A percentile compares a stretch with the other conserved stretches of the same genome.
These are phyloP conservation scores for Blepharisma stoltei DNA, from an alignment of 73 alveolate genomes.

Conservation along the genomic window DNA sequence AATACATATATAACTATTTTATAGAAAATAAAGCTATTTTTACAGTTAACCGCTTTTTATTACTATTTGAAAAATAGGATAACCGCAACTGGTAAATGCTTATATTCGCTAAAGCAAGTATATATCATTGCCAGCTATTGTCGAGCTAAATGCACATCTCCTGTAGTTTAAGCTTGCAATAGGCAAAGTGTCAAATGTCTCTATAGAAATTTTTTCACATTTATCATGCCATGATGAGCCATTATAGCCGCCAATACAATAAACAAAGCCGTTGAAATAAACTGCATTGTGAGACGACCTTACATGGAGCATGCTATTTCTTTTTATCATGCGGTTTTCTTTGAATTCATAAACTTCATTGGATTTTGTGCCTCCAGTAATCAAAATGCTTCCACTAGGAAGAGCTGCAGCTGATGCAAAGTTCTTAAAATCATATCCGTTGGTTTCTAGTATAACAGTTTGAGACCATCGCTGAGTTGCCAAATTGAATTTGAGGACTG, in stretches of 20 bases:
- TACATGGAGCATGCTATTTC: slow-evolving; percentile 52
- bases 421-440: slow-evolving; percentile 37
- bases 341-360: slow-evolving; percentile 53
- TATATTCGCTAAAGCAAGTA: too few relatives aligned
- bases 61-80: slow-evolving; percentile 48
- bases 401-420: slow-evolving; percentile 67
- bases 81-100: slow-evolving; percentile 65
- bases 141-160: slow-evolving; percentile 10
- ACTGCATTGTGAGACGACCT: slow-evolving; percentile 65
- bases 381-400: slow-evolving; percentile 64
- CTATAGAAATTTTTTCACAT: slow-evolving; percentile 42
- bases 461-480: slow-evolving; percentile 6
- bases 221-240: slow-evolving; percentile 41
- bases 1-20: too few relatives aligned
- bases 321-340: slow-evolving; percentile 39
- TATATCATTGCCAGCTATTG: background rate
- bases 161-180: slow-evolving; percentile 18
- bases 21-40: too few relatives aligned
- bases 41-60: slow-evolving; percentile 49
- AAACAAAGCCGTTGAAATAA: slow-evolving; percentile 46
- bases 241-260: slow-evolving; percentile 71
- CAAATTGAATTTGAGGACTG: slow-evolving; percentile 1
- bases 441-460: background rate
- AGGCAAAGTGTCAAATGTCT: slow-evolving; percentile 38
- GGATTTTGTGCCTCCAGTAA: slow-evolving; percentile 66